Evolutionary conservation across 352 stramenopile species (phyloP), one percentile per base, ranked within the genome.

Genomic region (Globisporangium megalacanthum): DNA sequence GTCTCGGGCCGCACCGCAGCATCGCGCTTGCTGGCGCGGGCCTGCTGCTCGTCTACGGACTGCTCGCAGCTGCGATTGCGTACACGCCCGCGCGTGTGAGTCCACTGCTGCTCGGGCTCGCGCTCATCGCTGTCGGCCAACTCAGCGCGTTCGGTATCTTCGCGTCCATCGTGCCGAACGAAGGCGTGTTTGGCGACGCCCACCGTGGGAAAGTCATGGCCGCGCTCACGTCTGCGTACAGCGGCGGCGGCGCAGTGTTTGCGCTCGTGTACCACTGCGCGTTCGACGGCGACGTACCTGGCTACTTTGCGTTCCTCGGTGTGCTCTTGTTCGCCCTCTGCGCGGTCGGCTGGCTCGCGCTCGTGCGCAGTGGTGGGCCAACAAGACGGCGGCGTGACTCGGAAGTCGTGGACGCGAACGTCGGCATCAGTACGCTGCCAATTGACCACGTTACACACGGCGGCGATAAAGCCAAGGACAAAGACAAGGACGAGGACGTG

Each of bases 191-290:
- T 22, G 84, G 82, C 44, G 70, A 83, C 22, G 48, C 35, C 6
- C 82, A 90, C 47, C 78, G 84, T 33, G 84, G 82, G 50, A 92
- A 92, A 52, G 70, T 94, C 37, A 89, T 94, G 65, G 78, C 82
- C 44, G 46, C 73, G 11, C 59, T 92, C 22, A 83, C 75, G 11
- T 88, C 80, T 0, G 74, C 81, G 1, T 94, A 92, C 60, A 94
- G 84, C 58, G 88, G 75, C 31, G 84, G 84, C 11, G 82, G 82
- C 15, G 84, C 84, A 1, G 72, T 89, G 44, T 94, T 91, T 53
- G 77, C 84, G 9, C 85, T 86, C 39, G 56, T 88, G 3, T 92
- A 88, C 51, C 64, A 92, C 41, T 61, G 70, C 14, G 67, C 55
- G 1, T 92, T 92, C 58, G 55, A 85, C 48, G 69, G 64, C 42